A percentile compares a stretch with the other conserved stretches of the same genome.
Conservation (phyloP, 2,329 filamentous ascomycete genomes). For the Botryotinia narcissicola region DNA sequence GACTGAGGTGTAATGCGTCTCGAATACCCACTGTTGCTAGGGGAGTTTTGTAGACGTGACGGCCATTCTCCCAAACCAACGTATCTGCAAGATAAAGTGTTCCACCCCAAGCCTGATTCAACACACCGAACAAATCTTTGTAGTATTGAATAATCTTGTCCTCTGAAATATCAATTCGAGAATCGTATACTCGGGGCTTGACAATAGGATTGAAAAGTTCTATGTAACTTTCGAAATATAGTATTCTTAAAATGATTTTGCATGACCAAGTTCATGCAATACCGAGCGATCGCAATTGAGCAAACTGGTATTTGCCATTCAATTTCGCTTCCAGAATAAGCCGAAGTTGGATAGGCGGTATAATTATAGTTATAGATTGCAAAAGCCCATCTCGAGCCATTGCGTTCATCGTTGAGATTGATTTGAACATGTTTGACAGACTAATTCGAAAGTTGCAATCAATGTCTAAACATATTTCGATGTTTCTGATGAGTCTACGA, state of each 20-base stretch:
- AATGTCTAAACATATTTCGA: not conserved
- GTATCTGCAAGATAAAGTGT: not conserved
- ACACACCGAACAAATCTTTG: not conserved
- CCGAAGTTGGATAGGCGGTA: not conserved
- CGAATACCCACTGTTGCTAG: not conserved
- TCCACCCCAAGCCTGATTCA: constrained; percentile 4
- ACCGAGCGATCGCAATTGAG: not conserved
- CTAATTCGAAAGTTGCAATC: accelerated
- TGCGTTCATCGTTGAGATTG: not conserved
- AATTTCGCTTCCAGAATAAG: not conserved
- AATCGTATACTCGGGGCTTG: accelerated
- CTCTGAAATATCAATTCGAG: not conserved
- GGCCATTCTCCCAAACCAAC: not conserved
- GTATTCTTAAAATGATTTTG: not conserved
- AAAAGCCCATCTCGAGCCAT: not conserved
- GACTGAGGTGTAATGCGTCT: not conserved
- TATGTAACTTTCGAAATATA: not conserved
- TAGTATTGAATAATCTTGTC: not conserved
- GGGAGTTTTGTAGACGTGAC: not conserved
- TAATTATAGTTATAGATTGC: not conserved
- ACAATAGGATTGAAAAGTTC: not conserved
- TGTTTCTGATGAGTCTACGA: not conserved
- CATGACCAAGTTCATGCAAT: not conserved
- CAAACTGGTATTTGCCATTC: not conserved
- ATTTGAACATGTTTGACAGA: not conserved